A percentile compares a stretch with the other conserved stretches of the same genome.
Conservation (phyloP, 768 basidiomycete species). For the Daedalea quercina region DNA sequence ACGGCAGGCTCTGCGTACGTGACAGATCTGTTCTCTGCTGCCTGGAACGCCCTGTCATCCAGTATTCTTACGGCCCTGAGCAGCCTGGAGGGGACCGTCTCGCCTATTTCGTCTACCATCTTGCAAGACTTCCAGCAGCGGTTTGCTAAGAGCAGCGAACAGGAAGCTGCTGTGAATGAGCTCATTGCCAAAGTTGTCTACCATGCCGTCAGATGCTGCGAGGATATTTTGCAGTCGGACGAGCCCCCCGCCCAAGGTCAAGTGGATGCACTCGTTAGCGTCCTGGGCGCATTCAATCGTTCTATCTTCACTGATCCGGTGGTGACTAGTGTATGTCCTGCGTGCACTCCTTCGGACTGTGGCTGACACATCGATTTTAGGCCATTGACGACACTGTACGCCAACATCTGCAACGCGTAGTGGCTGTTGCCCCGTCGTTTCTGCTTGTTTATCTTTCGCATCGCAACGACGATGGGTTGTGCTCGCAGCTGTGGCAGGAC, state of each 20-base stretch:
- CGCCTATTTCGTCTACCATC: constrained; percentile 36
- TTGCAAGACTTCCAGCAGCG: constrained; percentile 38
- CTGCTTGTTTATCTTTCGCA: constrained; percentile 47
- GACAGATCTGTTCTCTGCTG: constrained; percentile 40
- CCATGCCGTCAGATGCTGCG: constrained; percentile 27
- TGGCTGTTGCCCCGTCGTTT: constrained; percentile 35
- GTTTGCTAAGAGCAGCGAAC: constrained; percentile 27
- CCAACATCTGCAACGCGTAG: constrained; percentile 31
- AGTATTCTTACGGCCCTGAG: constrained; percentile 19
- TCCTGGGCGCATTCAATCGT: constrained; percentile 47
- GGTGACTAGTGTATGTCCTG: constrained; percentile 37
- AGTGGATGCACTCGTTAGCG: constrained; percentile 28
- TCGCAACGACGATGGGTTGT: constrained; percentile 26
- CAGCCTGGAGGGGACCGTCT: constrained; percentile 7
- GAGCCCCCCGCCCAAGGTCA: constrained; percentile 14
- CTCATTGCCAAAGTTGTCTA: constrained; percentile 30
- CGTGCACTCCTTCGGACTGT: neutral
- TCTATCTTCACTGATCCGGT: constrained; percentile 38
- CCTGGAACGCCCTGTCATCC: constrained; percentile 38
- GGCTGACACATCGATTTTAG: constrained; percentile 21
- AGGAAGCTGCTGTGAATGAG: constrained; percentile 20
- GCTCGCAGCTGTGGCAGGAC: constrained; percentile 38
- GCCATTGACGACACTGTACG: constrained; percentile 38
- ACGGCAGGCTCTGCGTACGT: neutral
- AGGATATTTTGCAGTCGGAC: constrained; percentile 17